A percentile compares a stretch with the other conserved stretches of the same genome.
Evolutionary conservation across 177 flowering plant species (phyloP).

Genomic region (Telopea speciosissima): DNA sequence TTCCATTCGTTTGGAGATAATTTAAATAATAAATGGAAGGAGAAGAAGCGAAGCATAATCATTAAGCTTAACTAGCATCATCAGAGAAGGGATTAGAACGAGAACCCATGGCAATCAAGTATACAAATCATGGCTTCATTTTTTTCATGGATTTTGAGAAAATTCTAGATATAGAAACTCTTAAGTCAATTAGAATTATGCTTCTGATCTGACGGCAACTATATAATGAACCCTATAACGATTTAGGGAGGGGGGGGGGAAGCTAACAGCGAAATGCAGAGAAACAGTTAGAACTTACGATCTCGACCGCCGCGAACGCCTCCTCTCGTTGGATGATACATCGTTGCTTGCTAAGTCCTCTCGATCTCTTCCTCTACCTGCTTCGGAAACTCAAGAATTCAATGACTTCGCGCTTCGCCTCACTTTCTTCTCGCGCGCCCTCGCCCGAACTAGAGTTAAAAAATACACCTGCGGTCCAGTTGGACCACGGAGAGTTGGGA

Average conservation of each 20-base stretch:
- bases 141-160: too few relatives aligned
- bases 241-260: neutral
- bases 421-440: neutral
- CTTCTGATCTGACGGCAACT: neutral
- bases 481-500: too few relatives aligned
- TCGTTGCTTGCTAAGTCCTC: slow-evolving; percentile 5
- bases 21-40: neutral
- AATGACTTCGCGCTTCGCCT: neutral
- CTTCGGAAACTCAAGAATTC: neutral
- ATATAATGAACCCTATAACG: slow-evolving; percentile 1
- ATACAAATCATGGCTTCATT: neutral
- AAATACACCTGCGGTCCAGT: too few relatives aligned
- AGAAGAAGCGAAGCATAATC: neutral
- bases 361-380: neutral
- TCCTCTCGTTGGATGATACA: slow-evolving; percentile 97
- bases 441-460: neutral
- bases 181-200: neutral
- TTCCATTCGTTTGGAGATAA: neutral
- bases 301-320: slow-evolving; percentile 99
- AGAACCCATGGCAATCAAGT: neutral
- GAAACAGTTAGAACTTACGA: slow-evolving; percentile 46
- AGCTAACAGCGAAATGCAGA: neutral
- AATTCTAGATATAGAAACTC: neutral
- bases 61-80: neutral
- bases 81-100: neutral